Evolutionary conservation across 495 filamentous ascomycete genomes (phyloP).

Genomic region (Aspergillus conjunctus): DNA sequence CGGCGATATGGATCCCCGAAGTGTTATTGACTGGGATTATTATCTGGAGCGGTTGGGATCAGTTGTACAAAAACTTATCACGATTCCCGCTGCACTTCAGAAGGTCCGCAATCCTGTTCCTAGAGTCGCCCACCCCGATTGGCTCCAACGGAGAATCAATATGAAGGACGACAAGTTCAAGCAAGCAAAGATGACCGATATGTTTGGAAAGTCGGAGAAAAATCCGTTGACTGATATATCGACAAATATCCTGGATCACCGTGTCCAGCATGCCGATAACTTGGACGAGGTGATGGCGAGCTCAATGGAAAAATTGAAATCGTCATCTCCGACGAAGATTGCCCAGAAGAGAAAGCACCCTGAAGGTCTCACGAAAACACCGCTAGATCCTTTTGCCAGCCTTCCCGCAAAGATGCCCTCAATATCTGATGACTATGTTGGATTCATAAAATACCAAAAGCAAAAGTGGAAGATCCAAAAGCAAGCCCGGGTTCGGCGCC

Average conservation of each 20-base stretch:
- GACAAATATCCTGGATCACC: conserved; percentile 65
- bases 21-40: conserved; percentile 92
- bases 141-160: conserved; percentile 91
- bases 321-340: conserved; percentile 62
- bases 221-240: conserved; percentile 71
- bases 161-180: conserved; percentile 95
- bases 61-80: conserved; percentile 98
- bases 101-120: conserved; percentile 95
- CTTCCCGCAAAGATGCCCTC: conserved; percentile 85
- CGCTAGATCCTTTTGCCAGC: conserved; percentile 76
- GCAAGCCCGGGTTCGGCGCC: conserved; percentile 80
- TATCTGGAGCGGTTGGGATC: conserved; percentile 93
- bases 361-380: conserved; percentile 61
- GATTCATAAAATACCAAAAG: conserved; percentile 94
- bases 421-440: conserved; percentile 83
- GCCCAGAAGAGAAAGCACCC: conserved; percentile 84
- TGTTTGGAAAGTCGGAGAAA: conserved; percentile 80
- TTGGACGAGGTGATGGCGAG: conserved; percentile 81
- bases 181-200: conserved; percentile 96
- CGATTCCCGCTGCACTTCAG: conserved; percentile 93
- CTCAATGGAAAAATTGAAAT: conserved; percentile 69
- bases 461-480: conserved; percentile 99
- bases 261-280: conserved; percentile 60
- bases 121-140: conserved; percentile 90
- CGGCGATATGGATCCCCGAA: conserved; percentile 85